These are phyloP conservation scores for Odontarrhena argentea DNA, from an alignment of 345 rosid species.

Conservation along the genomic window DNA sequence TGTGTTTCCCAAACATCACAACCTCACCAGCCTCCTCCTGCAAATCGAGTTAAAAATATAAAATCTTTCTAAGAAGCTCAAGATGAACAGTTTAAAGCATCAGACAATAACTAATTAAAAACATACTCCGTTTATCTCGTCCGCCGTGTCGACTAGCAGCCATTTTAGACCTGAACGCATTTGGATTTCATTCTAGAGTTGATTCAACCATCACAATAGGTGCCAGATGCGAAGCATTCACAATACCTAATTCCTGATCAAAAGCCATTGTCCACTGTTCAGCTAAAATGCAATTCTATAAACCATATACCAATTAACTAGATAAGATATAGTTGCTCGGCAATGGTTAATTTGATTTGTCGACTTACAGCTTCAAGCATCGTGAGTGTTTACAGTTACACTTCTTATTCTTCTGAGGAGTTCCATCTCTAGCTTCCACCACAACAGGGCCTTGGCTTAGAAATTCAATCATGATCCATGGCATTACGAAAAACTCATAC, in stretches of 20 bases:
- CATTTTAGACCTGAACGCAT: conserved; percentile 97
- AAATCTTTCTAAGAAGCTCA: neutral
- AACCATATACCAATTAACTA: neutral
- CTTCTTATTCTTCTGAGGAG: conserved; percentile 72
- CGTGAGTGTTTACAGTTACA: conserved; percentile 96
- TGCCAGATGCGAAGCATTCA: conserved; percentile 96
- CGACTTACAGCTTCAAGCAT: conserved; percentile 95
- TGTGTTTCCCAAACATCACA: conserved; percentile 75
- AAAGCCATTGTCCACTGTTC: conserved; percentile 17
- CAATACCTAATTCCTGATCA: conserved; percentile 63
- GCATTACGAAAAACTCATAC: conserved; percentile 36
- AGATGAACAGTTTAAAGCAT: conserved; percentile 6
- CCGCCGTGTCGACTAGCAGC: conserved; percentile 86
- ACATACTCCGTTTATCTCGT: conserved; percentile 68
- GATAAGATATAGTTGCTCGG: neutral
- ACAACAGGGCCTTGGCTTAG: conserved; percentile 61
- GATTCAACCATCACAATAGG: conserved; percentile 95
- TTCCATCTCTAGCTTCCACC: conserved; percentile 75
- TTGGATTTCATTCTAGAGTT: conserved; percentile 93
- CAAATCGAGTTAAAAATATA: conserved; percentile 11
- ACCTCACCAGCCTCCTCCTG: conserved; percentile 85
- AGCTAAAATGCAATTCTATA: neutral
- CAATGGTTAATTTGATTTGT: neutral
- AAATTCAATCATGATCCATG: too few relatives aligned
- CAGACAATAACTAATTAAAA: neutral